Percentiles rank a stretch among this genome's conserved stretches.
Evolutionary conservation across 495 filamentous ascomycete genomes (phyloP).

Genomic region (Xylaria acuta): DNA sequence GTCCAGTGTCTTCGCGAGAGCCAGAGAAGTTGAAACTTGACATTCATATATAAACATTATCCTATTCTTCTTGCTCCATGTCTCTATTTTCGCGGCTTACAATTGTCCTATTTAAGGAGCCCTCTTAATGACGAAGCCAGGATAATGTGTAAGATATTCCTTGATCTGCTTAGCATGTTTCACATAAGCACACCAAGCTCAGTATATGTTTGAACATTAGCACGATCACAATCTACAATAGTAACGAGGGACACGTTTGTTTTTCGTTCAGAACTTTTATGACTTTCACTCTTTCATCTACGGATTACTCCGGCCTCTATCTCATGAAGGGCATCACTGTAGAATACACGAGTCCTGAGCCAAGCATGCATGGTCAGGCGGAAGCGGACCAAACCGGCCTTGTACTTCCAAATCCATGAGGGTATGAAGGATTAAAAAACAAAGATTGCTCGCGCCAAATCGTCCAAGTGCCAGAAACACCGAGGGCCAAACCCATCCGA

Average conservation of each 20-base stretch:
- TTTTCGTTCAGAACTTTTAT: slow-evolving; percentile 21
- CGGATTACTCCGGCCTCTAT: slow-evolving; percentile 37
- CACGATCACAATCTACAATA: neutral
- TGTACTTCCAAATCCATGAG: slow-evolving; percentile 29
- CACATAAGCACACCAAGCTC: neutral
- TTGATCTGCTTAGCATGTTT: neutral
- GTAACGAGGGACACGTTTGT: neutral
- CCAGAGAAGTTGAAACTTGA: too few species aligned
- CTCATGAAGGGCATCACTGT: slow-evolving; percentile 40
- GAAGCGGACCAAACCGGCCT: slow-evolving; percentile 31
- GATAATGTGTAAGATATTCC: neutral
- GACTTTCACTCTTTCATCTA: slow-evolving; percentile 39
- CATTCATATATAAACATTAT: too few species aligned
- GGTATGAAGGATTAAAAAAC: slow-evolving; percentile 40
- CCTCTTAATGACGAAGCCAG: neutral
- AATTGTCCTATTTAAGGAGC: neutral
- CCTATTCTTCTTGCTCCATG: neutral
- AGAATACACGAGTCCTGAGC: slow-evolving; percentile 41
- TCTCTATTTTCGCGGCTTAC: neutral
- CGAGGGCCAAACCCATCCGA: slow-evolving; percentile 48
- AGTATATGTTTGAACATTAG: neutral
- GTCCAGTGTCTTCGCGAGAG: neutral
- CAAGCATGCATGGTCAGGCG: slow-evolving; percentile 26
- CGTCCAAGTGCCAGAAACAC: slow-evolving; percentile 42
- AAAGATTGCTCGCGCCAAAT: slow-evolving; percentile 43